These are phyloP conservation scores for Fusarium sp. DNA, from an alignment of 2,329 filamentous ascomycete species.

Conservation along the genomic window DNA sequence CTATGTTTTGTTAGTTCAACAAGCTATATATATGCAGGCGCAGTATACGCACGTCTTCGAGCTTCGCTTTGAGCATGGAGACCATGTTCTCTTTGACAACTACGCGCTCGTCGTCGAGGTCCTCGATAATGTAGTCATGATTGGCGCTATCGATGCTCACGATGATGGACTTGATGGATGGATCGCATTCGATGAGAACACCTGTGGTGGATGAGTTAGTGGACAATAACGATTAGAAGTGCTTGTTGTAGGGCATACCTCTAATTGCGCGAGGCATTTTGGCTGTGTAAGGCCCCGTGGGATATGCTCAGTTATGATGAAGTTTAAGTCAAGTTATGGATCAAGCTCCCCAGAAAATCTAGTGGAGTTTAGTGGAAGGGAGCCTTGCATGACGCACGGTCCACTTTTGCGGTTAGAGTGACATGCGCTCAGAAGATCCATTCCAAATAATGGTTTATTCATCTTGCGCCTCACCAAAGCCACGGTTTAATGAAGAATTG, in stretches of 20 bases:
- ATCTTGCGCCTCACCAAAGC: constrained; percentile 30
- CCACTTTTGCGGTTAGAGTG: not conserved
- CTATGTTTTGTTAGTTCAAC: constrained; percentile 46
- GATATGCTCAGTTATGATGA: constrained; percentile 5
- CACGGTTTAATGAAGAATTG: not conserved
- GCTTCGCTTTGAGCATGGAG: constrained; percentile 70
- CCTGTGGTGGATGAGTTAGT: constrained; percentile 56
- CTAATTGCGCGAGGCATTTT: constrained; percentile 68
- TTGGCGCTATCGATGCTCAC: constrained; percentile 77
- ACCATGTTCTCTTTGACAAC: constrained; percentile 81
- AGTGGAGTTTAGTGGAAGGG: constrained; percentile 3
- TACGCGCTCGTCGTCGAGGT: constrained; percentile 80
- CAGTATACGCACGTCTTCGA: constrained; percentile 71
- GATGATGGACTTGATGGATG: constrained; percentile 89
- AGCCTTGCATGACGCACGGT: constrained; percentile 21
- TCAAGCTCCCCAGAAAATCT: constrained; percentile 9
- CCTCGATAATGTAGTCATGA: constrained; percentile 82
- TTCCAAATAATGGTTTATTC: constrained; percentile 24
- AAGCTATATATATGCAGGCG: constrained; percentile 1
- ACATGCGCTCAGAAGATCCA: constrained; percentile 9
- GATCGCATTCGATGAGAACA: constrained; percentile 82
- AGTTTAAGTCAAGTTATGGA: constrained; percentile 10
- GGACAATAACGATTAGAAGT: not conserved
- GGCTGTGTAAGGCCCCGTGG: constrained; percentile 1
- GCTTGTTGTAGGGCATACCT: constrained; percentile 52